Base-by-base conservation (phyloP, 352 stramenopile genomes). In the Globisporangium rhizosaccharum region DNA sequence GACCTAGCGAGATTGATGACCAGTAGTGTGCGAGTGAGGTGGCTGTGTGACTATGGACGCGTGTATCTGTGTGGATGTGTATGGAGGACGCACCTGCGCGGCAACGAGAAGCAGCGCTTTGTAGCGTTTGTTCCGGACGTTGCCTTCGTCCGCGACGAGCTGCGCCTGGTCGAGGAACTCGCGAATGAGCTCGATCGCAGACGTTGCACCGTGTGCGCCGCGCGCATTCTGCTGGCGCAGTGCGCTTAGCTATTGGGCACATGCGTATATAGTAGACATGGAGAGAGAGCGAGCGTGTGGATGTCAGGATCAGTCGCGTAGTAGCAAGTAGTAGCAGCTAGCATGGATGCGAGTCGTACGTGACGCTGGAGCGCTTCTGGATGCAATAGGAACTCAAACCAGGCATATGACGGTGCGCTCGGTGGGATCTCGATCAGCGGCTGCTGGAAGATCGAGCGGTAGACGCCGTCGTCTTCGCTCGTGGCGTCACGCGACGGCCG, bases 381-480 rank as follows among this genome's bases (percentile, higher is more conserved):
- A 45, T 91, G 79, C 39, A 94, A 73, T n/a, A 94, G 56, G 61
- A 94, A 94, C 67, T 94, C 82, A 53, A 92, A 92, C 84, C 84
- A 94, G 46, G 83, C 77, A 59, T 89, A 89, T 2, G 83, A 87
- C 10, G 82, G 81, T 17, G 80, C 76, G 1, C 67, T 68, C 0
- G 80, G 75, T 0, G 83, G 84, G 39, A 94, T 75, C 45, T 91
- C 81, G 17, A 94, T 71, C 25, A 87, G 62, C 15, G 84, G 82
- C 54, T 94, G 84, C 69, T 94, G 84, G 64, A 94, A 94, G 51
- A 94, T 66, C 2, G 82, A 92, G 56, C 82, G 84, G 63, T 94
- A 94, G 54, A 91, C 77, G 59, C 84, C 82, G 58, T 88, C 78
- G 63, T 84, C 72, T 18, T 82, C 66, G 48, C 18, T 55, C 45